Base-by-base conservation (phyloP, 78 protist genomes). In the Acrasis kona region DNA sequence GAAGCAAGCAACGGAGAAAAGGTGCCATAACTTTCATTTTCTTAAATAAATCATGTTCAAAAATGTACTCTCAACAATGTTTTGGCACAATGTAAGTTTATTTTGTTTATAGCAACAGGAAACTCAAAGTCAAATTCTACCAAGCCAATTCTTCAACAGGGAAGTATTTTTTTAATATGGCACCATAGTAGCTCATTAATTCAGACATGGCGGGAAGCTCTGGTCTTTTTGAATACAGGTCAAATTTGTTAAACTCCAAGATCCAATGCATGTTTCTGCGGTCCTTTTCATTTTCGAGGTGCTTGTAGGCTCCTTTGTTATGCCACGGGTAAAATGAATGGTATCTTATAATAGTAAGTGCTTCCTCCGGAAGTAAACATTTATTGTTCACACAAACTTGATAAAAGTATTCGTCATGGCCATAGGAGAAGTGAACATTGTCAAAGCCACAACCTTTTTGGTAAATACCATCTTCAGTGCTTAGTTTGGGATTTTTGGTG, bases 261-360 rank as follows among this genome's bases (percentile, higher is more conserved):
- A 92, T 86, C 96, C 96, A 92, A 30, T 81, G 19, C 3, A 77
- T 38, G 87, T 81, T 84, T 41, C 65, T 42, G 36, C 58, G 37
- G 84, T 92, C 96, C 28, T 72, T 2, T 28, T 61, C 68, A 50
- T 78, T 80, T 29, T 65, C 39, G 9, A 92, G 32, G 36, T 79
- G 39, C 39, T 39, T 42, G 77, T 89, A 92, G n/a, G 76, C 88
- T 29, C 50, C 73, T 3, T 38, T 79, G 37, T 37, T 75, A 74
- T 92, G 96, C 91, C 92, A 89, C 38, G 96, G 91, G 71, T 92
- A 92, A 58, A 92, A 87, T 9, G 93, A 89, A 77, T 92, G 96
- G 71, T 78, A 92, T 67, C 96, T 74, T 39, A 92, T 78, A 41
- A 89, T 77, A 73, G 77, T 40, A 5, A 92, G 61, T 5, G 91